Percentiles rank a stretch among this genome's conserved stretches.
These are phyloP conservation scores for Apiospora hydei DNA, from an alignment of 2,329 filamentous ascomycete genomes.

Conservation along the genomic window DNA sequence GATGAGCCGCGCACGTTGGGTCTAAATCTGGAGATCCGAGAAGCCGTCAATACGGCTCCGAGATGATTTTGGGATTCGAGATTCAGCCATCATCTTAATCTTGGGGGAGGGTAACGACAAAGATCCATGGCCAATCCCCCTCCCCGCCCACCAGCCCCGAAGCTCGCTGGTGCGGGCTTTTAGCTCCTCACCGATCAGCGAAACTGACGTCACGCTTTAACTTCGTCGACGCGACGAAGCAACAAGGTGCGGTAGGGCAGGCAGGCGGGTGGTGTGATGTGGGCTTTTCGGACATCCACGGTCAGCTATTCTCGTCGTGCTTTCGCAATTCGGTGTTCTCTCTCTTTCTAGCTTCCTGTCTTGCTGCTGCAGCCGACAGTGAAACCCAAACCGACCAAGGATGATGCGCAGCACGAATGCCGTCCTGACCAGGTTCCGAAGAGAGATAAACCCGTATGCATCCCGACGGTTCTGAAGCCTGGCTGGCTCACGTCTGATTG, in stretches of 20 bases:
- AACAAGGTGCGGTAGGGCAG: slow-evolving; percentile 6
- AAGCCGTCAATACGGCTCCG: background rate
- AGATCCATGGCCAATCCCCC: background rate
- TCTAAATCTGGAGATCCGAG: too few relatives aligned
- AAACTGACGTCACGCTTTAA: slow-evolving; percentile 16
- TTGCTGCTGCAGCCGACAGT: slow-evolving; percentile 6
- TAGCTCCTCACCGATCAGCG: background rate
- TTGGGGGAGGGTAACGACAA: background rate
- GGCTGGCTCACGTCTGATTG: background rate
- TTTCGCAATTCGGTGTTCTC: background rate
- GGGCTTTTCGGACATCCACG: slow-evolving; percentile 4
- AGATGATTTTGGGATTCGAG: background rate
- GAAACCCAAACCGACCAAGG: slow-evolving; percentile 8
- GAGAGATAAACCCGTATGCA: background rate
- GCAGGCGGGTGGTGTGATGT: slow-evolving; percentile 3
- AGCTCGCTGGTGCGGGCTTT: slow-evolving; percentile 2
- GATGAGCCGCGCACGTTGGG: background rate
- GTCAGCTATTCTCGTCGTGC: background rate
- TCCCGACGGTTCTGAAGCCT: background rate
- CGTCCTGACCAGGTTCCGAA: slow-evolving; percentile 4
- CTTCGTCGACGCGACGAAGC: background rate
- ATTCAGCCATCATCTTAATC: background rate
- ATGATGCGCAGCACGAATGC: background rate
- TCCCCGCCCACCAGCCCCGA: background rate
- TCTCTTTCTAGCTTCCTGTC: background rate